Conservation (phyloP, 2,329 filamentous ascomycete genomes). For the Magnaporthiopsis incrustans region DNA sequence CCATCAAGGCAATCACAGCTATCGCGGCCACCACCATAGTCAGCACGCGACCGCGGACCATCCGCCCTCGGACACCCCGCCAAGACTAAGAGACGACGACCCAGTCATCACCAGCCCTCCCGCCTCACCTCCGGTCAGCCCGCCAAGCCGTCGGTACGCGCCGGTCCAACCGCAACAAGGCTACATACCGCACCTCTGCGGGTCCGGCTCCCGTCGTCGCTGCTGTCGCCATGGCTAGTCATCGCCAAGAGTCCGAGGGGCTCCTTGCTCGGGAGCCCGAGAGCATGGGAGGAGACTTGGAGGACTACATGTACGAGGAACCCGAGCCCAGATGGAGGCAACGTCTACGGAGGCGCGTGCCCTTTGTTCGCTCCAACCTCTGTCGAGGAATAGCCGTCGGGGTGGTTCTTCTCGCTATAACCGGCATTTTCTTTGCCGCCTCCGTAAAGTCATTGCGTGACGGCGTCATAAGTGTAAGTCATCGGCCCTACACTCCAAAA, state of each 20-base stretch:
- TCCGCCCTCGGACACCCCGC: conserved; percentile 32
- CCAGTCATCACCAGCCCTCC: background rate
- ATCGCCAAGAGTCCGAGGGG: conserved; percentile 31
- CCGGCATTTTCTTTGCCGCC: conserved; percentile 22
- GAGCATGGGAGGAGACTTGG: conserved; percentile 33
- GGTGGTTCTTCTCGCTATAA: conserved; percentile 22
- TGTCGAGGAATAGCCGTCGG: conserved; percentile 21
- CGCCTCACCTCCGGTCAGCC: conserved; percentile 3
- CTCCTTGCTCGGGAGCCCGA: conserved; percentile 35
- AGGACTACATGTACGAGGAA: conserved; percentile 19
- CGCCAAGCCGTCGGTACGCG: background rate
- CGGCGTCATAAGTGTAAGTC: conserved; percentile 17
- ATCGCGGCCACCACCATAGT: background rate
- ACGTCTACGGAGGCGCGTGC: conserved; percentile 19
- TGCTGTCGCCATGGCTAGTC: conserved; percentile 27
- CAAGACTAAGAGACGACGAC: conserved; percentile 19
- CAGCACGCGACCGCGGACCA: background rate
- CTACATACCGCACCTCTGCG: conserved; percentile 5
- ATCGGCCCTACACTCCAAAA: too few species aligned
- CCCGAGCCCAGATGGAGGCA: conserved; percentile 16
- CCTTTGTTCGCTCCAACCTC: conserved; percentile 18
- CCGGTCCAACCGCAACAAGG: background rate
- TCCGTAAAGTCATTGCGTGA: conserved; percentile 17
- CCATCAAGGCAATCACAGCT: background rate
- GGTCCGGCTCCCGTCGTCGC: conserved; percentile 1